These are phyloP conservation scores for Kwoniella dejecticola DNA, from an alignment of 768 basidiomycete species.

Conservation along the genomic window DNA sequence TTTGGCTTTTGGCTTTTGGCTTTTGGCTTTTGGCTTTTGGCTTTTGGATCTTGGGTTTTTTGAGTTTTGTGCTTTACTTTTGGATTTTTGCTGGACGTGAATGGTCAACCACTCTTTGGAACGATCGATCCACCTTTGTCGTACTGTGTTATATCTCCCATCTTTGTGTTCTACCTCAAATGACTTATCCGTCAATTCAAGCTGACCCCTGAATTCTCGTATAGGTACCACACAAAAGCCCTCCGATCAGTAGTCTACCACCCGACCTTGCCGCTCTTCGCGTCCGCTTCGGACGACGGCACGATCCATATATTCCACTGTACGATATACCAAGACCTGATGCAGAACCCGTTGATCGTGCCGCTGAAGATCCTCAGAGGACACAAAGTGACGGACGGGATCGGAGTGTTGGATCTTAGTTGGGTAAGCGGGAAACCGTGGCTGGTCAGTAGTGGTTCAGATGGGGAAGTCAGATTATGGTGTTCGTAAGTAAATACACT, in stretches of 20 bases:
- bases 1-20: background rate
- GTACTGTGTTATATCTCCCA: no score
- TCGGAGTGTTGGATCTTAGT: constrained; percentile 85
- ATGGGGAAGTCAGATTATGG: constrained; percentile 86
- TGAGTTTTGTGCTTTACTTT: no score
- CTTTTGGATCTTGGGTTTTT: no score
- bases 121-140: no score
- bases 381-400: constrained; percentile 78
- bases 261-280: constrained; percentile 91
- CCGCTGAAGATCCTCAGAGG: constrained; percentile 94
- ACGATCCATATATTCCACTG: constrained; percentile 96
- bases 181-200: no score
- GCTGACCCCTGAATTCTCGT: no score
- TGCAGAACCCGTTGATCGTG: constrained; percentile 96
- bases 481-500: constrained; percentile 53
- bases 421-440: constrained; percentile 91
- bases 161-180: no score
- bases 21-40: no score
- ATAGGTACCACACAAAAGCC: constrained; percentile 88
- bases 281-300: constrained; percentile 94
- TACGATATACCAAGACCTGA: constrained; percentile 88
- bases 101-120: no score
- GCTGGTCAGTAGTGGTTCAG: constrained; percentile 89
- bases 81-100: no score
- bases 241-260: constrained; percentile 93